Evolutionary conservation across 2,329 filamentous ascomycete species (phyloP).

Genomic region (Epichloe aotearoae): DNA sequence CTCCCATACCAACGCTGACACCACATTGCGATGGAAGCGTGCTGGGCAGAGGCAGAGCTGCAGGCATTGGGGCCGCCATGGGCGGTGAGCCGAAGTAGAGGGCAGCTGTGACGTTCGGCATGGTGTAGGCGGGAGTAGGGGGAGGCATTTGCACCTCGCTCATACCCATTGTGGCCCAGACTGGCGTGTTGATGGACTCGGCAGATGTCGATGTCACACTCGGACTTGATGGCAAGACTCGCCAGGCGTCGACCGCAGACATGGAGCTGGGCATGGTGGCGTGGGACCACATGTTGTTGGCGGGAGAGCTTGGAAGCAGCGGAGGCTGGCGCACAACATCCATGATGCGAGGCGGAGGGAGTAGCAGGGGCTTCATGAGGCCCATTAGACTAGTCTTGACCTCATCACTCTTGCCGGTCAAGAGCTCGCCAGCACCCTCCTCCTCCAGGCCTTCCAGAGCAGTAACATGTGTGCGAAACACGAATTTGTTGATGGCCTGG

Average conservation of each 20-base stretch:
- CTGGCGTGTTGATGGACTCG: conserved; percentile 53
- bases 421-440: conserved; percentile 85
- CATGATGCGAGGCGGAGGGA: conserved; percentile 74
- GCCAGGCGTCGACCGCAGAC: conserved; percentile 74
- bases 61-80: conserved; percentile 54
- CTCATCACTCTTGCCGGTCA: conserved; percentile 82
- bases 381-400: conserved; percentile 78
- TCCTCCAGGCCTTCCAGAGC: conserved; percentile 94
- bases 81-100: conserved; percentile 72
- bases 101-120: conserved; percentile 56
- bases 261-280: conserved; percentile 49
- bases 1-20: conserved; percentile 54
- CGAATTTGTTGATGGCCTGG: conserved; percentile 93
- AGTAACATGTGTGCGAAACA: conserved; percentile 77
- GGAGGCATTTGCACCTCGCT: conserved; percentile 64
- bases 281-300: conserved; percentile 71
- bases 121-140: conserved; percentile 68
- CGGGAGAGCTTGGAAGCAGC: conserved; percentile 70
- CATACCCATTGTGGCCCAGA: conserved; percentile 72
- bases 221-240: conserved; percentile 78
- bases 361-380: conserved; percentile 78
- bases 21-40: conserved; percentile 75
- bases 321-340: conserved; percentile 80
- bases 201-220: conserved; percentile 57
- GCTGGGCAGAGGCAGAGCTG: conserved; percentile 70